Evolutionary conservation across 208 protist species (phyloP).

Genomic region (Hexamita inflata): DNA sequence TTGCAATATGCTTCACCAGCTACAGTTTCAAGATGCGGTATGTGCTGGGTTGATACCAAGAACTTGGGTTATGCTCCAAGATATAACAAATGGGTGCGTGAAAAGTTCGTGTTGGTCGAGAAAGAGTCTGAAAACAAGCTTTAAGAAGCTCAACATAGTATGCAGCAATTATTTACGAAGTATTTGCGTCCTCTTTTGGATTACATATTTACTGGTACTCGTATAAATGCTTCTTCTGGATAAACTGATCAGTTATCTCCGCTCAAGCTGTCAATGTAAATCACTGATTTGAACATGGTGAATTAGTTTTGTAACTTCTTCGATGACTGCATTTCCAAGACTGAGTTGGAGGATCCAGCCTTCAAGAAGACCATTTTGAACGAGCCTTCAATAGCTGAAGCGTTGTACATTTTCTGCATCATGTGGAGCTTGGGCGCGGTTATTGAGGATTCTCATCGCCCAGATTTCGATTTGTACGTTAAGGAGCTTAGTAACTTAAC

Average conservation of each 20-base stretch:
- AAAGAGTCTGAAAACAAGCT: slow-evolving; percentile 64
- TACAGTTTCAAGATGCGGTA: slow-evolving; percentile 90
- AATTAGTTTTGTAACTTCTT: slow-evolving; percentile 36
- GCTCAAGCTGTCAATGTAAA: slow-evolving; percentile 60
- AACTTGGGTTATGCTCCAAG: slow-evolving; percentile 65
- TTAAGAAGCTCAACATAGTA: slow-evolving; percentile 40
- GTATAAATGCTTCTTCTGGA: not conserved
- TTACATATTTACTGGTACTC: slow-evolving; percentile 74
- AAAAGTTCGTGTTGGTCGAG: not conserved
- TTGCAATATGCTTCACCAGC: slow-evolving; percentile 93
- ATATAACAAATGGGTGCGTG: slow-evolving; percentile 22
- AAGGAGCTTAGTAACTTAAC: slow-evolving; percentile 71
- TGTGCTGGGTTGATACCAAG: slow-evolving; percentile 85
- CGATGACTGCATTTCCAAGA: slow-evolving; percentile 42
- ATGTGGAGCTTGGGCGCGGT: slow-evolving; percentile 82
- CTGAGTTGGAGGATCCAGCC: no score
- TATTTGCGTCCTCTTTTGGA: slow-evolving; percentile 67
- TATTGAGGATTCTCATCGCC: slow-evolving; percentile 58
- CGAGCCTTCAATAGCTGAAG: slow-evolving; percentile 70
- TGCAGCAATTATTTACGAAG: slow-evolving; percentile 65
- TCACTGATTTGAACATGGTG: slow-evolving; percentile 70
- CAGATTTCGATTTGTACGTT: slow-evolving; percentile 74
- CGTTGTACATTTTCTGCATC: slow-evolving; percentile 74
- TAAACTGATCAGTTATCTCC: slow-evolving; percentile 46
- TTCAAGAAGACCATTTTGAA: no score